Base-by-base conservation (phyloP, 2,329 filamentous ascomycete genomes). In the Trichoderma sp. region DNA sequence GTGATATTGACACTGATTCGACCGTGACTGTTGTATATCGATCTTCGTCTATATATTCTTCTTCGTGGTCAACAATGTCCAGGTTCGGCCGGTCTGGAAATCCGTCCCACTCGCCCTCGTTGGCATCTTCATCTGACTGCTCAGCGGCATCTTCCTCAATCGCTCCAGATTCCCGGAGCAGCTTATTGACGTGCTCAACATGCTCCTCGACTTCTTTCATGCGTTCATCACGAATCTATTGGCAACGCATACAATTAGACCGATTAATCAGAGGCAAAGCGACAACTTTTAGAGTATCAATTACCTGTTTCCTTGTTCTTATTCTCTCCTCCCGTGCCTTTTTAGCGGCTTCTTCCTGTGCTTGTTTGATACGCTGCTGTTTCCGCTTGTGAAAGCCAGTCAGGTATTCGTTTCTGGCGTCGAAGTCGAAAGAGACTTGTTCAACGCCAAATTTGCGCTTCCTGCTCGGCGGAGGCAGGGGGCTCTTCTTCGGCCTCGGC, bases 381-480 rank as follows among this genome's bases (percentile, higher is more conserved):
- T 97, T 98, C 80, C 96, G 91, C 85, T 98, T 99, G 84, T 95
- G 94, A 81, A 99, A 99, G 3, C 96, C 96, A 0, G 94, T 97
- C 69, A 99, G 85, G 78, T 92, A 99, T 76, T 98, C 94, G 72
- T 91, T 84, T 72, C 96, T 90, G 57, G 92, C 92, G 71, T 86
- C 85, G 71, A 86, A 82, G 82, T 99, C 94, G 82, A 98, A 99
- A 64, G 84, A 88, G 79, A 99, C 91, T 78, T 97, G 93, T 76
- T 94, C 92, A 70, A 92, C 84, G 49, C 84, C 81, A 57, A 84
- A 83, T 16, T 91, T 92, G 72, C 91, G 85, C 76, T 89, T 91
- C 81, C 91, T 93, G n/a, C 82, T 83, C 14, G 85, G 84, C 1
- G 87, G 86, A 19, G 86, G 85, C 66, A 92, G 85, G 14, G 81